Conservation (phyloP, 2,329 filamentous ascomycete species). For the Ophiocordyceps australis region DNA sequence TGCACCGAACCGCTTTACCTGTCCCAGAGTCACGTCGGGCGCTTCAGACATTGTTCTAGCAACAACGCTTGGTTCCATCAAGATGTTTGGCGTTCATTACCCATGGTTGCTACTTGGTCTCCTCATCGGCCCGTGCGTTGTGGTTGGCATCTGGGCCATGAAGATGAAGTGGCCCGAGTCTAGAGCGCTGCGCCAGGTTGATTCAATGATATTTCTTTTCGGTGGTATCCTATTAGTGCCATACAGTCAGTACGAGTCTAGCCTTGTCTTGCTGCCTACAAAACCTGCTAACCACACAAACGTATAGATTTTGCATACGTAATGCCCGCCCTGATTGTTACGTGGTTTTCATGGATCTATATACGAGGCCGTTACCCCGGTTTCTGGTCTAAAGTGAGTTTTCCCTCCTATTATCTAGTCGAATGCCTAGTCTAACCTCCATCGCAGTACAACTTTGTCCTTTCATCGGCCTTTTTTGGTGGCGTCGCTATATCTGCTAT, state of each 20-base stretch:
- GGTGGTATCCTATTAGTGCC: neutral
- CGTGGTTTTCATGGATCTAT: slow-evolving; percentile 28
- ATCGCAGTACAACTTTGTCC: slow-evolving; percentile 21
- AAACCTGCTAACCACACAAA: too few species aligned
- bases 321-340: slow-evolving; percentile 26
- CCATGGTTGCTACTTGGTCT: slow-evolving; percentile 20
- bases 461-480: slow-evolving; percentile 24
- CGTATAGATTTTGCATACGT: slow-evolving; percentile 19
- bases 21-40: slow-evolving; percentile 19
- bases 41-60: slow-evolving; percentile 21
- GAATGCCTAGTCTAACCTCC: too few species aligned
- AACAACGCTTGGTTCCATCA: slow-evolving; percentile 19
- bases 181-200: neutral
- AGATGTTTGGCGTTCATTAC: slow-evolving; percentile 17
- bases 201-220: neutral
- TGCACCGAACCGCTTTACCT: slow-evolving; percentile 16
- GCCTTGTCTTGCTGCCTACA: slow-evolving; percentile 19
- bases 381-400: slow-evolving; percentile 24
- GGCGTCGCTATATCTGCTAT: slow-evolving; percentile 27
- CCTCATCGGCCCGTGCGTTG: slow-evolving; percentile 16
- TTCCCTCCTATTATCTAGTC: too few species aligned
- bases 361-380: slow-evolving; percentile 22
- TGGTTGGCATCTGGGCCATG: slow-evolving; percentile 16
- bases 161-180: slow-evolving; percentile 17
- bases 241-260: neutral